Evolutionary conservation across 2,329 filamentous ascomycete genomes (phyloP).

Genomic region (Colletotrichum agaves): DNA sequence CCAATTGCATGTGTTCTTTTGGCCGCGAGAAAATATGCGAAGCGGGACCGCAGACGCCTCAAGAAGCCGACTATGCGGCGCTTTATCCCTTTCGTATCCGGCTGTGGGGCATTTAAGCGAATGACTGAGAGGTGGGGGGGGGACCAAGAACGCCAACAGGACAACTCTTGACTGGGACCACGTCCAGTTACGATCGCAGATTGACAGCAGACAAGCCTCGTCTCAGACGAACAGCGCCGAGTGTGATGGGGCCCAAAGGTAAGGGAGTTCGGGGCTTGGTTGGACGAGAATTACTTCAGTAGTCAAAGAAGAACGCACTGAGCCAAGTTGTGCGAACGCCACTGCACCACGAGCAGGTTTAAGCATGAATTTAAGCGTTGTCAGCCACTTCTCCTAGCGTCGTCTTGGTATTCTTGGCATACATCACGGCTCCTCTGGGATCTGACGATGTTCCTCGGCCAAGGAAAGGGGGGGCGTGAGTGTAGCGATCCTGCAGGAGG

Average conservation of each 20-base stretch:
- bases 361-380: slow-evolving; percentile 64
- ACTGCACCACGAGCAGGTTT: slow-evolving; percentile 45
- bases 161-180: not conserved
- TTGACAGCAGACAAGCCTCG: slow-evolving; percentile 19
- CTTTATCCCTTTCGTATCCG: no score
- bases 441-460: slow-evolving; percentile 16
- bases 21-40: not conserved
- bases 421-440: slow-evolving; percentile 39
- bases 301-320: not conserved
- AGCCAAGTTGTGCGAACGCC: slow-evolving; percentile 22
- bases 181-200: slow-evolving; percentile 16
- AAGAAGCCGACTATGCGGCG: no score
- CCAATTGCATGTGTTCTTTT: not conserved
- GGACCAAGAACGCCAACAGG: not conserved
- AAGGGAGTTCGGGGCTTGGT: not conserved
- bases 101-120: not conserved
- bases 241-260: no score
- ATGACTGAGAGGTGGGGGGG: not conserved
- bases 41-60: no score
- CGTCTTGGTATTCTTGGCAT: slow-evolving; percentile 50
- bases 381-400: slow-evolving; percentile 48
- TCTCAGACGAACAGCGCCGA: slow-evolving; percentile 10
- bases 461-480: not conserved
- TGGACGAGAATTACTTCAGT: not conserved
- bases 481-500: not conserved